Percentiles rank a stretch among this genome's conserved stretches.
Conservation (phyloP, 805 yeast species). For the Grigorovia yakushimaensis region DNA sequence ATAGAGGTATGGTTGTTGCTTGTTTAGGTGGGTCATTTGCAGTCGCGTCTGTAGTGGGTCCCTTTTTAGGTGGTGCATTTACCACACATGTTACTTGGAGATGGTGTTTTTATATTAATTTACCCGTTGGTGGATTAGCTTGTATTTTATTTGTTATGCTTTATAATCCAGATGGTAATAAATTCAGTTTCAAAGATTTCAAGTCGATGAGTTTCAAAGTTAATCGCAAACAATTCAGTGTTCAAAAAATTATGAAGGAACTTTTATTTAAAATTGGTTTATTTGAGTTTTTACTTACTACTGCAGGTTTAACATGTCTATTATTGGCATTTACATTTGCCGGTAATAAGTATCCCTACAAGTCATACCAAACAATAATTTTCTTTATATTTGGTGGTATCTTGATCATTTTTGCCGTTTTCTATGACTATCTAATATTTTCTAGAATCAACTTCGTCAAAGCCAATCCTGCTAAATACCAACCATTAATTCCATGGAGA, state of each 20-base stretch:
- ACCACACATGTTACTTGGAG: constrained; percentile 56
- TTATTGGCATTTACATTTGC: constrained; percentile 32
- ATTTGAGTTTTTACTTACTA: constrained; percentile 14
- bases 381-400: constrained; percentile 36
- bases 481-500: constrained; percentile 15
- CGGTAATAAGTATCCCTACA: constrained; percentile 50
- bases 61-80: constrained; percentile 58
- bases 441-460: constrained; percentile 7
- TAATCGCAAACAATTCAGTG: neutral
- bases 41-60: constrained; percentile 48
- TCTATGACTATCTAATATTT: constrained; percentile 33
- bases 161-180: constrained; percentile 11
- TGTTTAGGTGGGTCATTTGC: constrained; percentile 31
- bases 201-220: neutral
- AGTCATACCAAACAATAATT: constrained; percentile 33
- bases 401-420: constrained; percentile 34
- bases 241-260: constrained; percentile 1
- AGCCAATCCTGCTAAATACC: constrained; percentile 5
- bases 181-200: neutral
- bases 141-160: constrained; percentile 10
- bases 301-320: constrained; percentile 16
- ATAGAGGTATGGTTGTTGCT: constrained; percentile 19
- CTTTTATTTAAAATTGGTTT: constrained; percentile 15
- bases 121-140: constrained; percentile 50
- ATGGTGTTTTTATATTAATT: constrained; percentile 65